Evolutionary conservation across 2,329 filamentous ascomycete genomes (phyloP).

Genomic region (Davidsoniella eucalypti): DNA sequence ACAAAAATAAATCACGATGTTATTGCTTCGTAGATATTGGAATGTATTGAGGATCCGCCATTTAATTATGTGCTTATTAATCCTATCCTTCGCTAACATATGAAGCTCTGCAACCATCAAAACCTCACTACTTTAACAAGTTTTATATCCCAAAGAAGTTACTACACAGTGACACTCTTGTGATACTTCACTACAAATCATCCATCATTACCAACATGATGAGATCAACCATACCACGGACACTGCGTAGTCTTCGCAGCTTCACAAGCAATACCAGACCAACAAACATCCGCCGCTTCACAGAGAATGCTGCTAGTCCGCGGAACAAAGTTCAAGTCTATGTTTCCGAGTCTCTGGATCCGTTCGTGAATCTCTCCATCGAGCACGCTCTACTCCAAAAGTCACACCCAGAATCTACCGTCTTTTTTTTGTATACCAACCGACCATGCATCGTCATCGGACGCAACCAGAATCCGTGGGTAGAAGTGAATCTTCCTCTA

Average conservation of each 20-base stretch:
- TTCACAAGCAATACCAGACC: too few species aligned
- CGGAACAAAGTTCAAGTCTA: slow-evolving; percentile 47
- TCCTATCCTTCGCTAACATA: too few species aligned
- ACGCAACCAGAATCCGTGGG: slow-evolving; percentile 95
- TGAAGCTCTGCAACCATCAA: too few species aligned
- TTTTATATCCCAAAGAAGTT: too few species aligned
- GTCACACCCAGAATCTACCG: slow-evolving; percentile 50
- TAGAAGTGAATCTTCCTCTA: slow-evolving; percentile 61
- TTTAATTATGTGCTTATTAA: too few species aligned
- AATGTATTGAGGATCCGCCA: too few species aligned
- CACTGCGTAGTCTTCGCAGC: too few species aligned
- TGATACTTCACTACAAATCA: not conserved
- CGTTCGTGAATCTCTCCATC: slow-evolving; percentile 81
- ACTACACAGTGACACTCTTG: too few species aligned
- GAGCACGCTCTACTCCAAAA: slow-evolving; percentile 78
- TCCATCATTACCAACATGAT: not conserved
- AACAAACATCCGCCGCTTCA: slow-evolving; percentile 16
- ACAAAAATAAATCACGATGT: too few species aligned
- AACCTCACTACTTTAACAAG: too few species aligned
- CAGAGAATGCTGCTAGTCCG: slow-evolving; percentile 25
- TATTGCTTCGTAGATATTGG: too few species aligned
- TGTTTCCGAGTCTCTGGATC: slow-evolving; percentile 51
- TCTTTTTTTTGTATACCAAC: slow-evolving; percentile 84
- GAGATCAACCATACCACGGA: not conserved
- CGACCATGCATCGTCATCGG: slow-evolving; percentile 77